Conservation (phyloP, 805 yeast species). For the Barnettozyma sucrosica region DNA sequence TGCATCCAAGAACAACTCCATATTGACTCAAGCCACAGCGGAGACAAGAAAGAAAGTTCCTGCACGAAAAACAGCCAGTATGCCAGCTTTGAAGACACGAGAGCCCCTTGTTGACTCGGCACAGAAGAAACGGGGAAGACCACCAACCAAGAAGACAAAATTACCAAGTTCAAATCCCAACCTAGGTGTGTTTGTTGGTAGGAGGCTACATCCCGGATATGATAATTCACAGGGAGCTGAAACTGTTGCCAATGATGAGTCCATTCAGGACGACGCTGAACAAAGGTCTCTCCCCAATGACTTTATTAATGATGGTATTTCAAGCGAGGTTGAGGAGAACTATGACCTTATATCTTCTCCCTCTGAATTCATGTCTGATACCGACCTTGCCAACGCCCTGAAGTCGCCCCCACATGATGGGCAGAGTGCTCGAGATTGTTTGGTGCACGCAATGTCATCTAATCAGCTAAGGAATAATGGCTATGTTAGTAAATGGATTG, state of each 20-base stretch:
- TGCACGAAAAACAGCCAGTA: constrained; percentile 23
- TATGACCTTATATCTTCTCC: constrained; percentile 35
- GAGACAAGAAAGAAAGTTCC: constrained; percentile 13
- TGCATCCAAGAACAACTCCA: constrained; percentile 36
- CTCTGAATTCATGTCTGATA: constrained; percentile 49
- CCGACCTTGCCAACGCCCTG: constrained; percentile 41
- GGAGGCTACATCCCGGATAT: constrained; percentile 4
- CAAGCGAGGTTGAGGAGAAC: constrained; percentile 21
- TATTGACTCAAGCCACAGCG: constrained; percentile 9
- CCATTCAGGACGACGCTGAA: neutral
- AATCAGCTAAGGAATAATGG: constrained; percentile 10
- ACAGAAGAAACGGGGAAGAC: constrained; percentile 25
- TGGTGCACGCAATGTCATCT: constrained; percentile 18
- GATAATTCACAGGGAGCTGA: neutral
- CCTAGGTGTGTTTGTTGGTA: constrained; percentile 22
- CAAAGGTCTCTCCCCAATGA: constrained; percentile 4
- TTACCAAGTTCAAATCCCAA: constrained; percentile 18
- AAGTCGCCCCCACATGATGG: constrained; percentile 24
- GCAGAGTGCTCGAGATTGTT: constrained; percentile 22
- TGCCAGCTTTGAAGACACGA: constrained; percentile 13
- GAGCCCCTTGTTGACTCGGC: constrained; percentile 2
- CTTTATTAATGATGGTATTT: constrained; percentile 19
- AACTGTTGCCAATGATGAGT: neutral
- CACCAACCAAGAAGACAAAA: constrained; percentile 15
- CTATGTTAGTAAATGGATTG: constrained; percentile 23